phyloP scores from a whole-genome alignment of 352 stramenopile species.

The Pythium grandisporangium region DNA sequence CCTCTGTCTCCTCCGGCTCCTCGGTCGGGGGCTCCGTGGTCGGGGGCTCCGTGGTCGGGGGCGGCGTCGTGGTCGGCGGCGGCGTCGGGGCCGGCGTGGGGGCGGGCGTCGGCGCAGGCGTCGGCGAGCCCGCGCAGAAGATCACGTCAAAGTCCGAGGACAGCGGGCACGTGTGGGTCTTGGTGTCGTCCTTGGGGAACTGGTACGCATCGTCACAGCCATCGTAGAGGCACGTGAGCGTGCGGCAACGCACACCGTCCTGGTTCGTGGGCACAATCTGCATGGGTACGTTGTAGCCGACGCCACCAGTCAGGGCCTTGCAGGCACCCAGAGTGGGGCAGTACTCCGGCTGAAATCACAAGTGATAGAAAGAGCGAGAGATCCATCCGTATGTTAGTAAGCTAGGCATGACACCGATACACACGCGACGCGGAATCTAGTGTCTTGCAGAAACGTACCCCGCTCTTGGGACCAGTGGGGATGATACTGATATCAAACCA shows the following conservation, averaged over 20 bases:
- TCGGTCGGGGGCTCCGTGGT: slow-evolving; percentile 2
- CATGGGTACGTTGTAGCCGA: slow-evolving; percentile 67
- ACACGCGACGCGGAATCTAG: slow-evolving; percentile 1
- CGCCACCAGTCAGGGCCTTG: slow-evolving; percentile 39
- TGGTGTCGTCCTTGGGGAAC: slow-evolving; percentile 56
- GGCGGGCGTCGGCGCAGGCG: neutral
- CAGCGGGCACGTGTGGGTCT: slow-evolving; percentile 52
- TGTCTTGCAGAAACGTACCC: slow-evolving; percentile 23
- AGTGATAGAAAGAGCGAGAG: neutral
- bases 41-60: neutral
- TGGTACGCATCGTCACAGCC: slow-evolving; percentile 58
- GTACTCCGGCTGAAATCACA: slow-evolving; percentile 31
- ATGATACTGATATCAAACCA: slow-evolving; percentile 82
- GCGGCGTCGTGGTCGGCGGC: slow-evolving; percentile 10
- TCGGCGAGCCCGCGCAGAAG: slow-evolving; percentile 39
- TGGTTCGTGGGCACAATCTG: slow-evolving; percentile 36
- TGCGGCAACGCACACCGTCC: slow-evolving; percentile 26
- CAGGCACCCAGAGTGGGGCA: slow-evolving; percentile 40
- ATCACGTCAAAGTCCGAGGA: slow-evolving; percentile 46
- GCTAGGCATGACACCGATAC: neutral
- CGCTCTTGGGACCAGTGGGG: slow-evolving; percentile 43
- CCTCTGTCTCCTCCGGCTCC: neutral
- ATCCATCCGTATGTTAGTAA: neutral
- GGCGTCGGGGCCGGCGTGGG: slow-evolving; percentile 9
- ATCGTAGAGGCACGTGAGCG: slow-evolving; percentile 42